A percentile compares a stretch with the other conserved stretches of the same genome.
These are phyloP conservation scores for Pseudogymnoascus sp. DNA, from an alignment of 2,329 filamentous ascomycete species.

Conservation along the genomic window DNA sequence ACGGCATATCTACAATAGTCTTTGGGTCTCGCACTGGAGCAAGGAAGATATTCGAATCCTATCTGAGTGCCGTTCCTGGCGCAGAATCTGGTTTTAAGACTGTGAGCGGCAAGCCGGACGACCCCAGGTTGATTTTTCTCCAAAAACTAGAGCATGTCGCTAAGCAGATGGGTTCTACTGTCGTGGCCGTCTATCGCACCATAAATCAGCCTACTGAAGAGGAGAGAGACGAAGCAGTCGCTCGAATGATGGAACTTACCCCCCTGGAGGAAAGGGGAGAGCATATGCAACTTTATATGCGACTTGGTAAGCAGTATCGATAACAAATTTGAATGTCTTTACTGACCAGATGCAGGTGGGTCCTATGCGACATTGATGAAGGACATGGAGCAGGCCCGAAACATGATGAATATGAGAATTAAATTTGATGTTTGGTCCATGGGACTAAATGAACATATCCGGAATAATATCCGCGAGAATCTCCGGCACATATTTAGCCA, in stretches of 20 bases:
- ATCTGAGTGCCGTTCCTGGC: not conserved
- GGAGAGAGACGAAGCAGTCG: not conserved
- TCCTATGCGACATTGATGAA: slow-evolving; percentile 17
- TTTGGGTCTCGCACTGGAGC: slow-evolving; percentile 18
- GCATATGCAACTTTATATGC: slow-evolving; percentile 1
- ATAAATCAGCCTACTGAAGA: not conserved
- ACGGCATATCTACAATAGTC: slow-evolving; percentile 22
- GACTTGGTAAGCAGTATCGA: not conserved
- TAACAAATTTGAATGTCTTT: not conserved
- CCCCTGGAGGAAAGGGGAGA: not conserved
- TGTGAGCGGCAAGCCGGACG: not conserved
- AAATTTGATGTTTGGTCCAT: slow-evolving; percentile 28
- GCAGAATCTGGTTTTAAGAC: not conserved
- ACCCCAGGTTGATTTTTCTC: not conserved
- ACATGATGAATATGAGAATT: slow-evolving; percentile 27
- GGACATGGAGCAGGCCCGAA: slow-evolving; percentile 23
- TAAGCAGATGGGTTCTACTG: not conserved
- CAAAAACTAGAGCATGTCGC: not conserved
- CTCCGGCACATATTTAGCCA: slow-evolving; percentile 23
- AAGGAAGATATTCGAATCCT: not conserved
- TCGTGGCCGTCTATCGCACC: not conserved
- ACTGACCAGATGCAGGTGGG: slow-evolving; percentile 19
- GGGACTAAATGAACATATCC: slow-evolving; percentile 25
- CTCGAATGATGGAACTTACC: not conserved
- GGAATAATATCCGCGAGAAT: slow-evolving; percentile 23